Conservation (phyloP, 345 rosid species). For the Brassica incana region DNA sequence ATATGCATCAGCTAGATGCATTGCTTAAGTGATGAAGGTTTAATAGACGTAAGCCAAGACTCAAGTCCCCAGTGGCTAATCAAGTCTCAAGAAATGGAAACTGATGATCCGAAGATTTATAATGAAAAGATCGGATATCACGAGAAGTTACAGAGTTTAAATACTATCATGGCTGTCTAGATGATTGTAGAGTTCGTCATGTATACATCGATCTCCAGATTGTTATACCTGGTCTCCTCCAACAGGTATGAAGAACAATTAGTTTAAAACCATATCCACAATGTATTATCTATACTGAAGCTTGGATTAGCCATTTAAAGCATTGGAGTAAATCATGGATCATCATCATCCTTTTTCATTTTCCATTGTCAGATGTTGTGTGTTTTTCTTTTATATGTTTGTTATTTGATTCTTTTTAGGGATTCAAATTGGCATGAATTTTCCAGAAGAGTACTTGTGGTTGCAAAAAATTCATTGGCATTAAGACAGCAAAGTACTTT, state of each 20-base stretch:
- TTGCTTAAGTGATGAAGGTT: conserved; percentile 79
- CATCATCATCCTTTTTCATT: neutral
- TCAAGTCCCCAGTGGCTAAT: conserved; percentile 60
- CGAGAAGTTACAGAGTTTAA: conserved; percentile 58
- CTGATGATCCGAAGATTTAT: conserved; percentile 35
- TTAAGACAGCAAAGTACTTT: conserved; percentile 55
- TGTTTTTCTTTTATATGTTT: neutral
- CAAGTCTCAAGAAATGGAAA: conserved; percentile 64
- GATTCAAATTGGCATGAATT: conserved; percentile 67
- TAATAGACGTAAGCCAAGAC: conserved; percentile 64
- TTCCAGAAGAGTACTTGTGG: conserved; percentile 57
- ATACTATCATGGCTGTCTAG: conserved; percentile 73
- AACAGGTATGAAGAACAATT: conserved; percentile 59
- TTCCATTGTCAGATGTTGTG: neutral
- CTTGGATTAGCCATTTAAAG: neutral
- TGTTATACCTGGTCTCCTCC: conserved; percentile 63
- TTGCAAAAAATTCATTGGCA: conserved; percentile 55
- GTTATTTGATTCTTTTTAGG: conserved; percentile 38
- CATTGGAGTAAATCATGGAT: neutral
- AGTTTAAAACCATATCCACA: neutral
- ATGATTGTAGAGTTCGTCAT: conserved; percentile 66
- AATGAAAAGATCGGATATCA: conserved; percentile 34
- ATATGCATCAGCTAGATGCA: conserved; percentile 59
- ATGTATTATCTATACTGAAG: neutral
- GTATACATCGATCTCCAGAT: conserved; percentile 66